Base-by-base conservation (phyloP, 2,329 filamentous ascomycete species). In the Neonectria punicea region DNA sequence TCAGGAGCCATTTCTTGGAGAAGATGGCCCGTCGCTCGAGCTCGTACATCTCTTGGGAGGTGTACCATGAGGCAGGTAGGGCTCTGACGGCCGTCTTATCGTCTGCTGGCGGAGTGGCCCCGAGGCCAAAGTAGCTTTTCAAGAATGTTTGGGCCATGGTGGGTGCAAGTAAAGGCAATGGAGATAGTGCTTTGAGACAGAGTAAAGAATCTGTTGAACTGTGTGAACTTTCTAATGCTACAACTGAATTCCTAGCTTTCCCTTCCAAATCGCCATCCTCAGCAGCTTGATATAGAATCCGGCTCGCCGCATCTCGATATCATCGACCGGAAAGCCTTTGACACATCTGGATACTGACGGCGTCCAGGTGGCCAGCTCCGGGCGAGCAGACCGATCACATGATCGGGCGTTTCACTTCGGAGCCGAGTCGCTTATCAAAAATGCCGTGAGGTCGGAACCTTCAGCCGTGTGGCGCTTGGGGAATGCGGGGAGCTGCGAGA, bases 1-100 rank as follows among this genome's bases (percentile, higher is more conserved):
- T 82, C 47, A 87, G 81, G 39, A 86, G 80, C 86, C 86, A 88
- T 70, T 84, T 83, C 69, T 81, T 81, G 43, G 86, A 88, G 74
- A 88, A 88, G 72, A 88, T 85, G 49, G 85, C 84, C 14, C 86
- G 82, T 25, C 84, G 78, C 73, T 89, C 86, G 1, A 89, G 83
- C 71, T 87, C 81, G 69, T 85, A 87, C 79, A 88, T 85, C 65
- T 83, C 82, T n/a, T 78, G 75, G 5, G 82, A 84, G 13, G 77
- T 81, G 74, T 85, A 88, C 85, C 85, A 87, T 13, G 82, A 83
- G 7, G 56, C 80, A 2, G 86, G 85, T 1, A 88, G 75, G 20
- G 85, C 79, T 43, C 77, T 70, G 59, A 75, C 61, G 14, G 76
- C 61, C 34, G 41, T 44, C 47, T 71, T 72, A 28, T 74, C 68